Base-by-base conservation (phyloP, 2,329 filamentous ascomycete genomes). In the Sclerotiophoma versabilis region DNA sequence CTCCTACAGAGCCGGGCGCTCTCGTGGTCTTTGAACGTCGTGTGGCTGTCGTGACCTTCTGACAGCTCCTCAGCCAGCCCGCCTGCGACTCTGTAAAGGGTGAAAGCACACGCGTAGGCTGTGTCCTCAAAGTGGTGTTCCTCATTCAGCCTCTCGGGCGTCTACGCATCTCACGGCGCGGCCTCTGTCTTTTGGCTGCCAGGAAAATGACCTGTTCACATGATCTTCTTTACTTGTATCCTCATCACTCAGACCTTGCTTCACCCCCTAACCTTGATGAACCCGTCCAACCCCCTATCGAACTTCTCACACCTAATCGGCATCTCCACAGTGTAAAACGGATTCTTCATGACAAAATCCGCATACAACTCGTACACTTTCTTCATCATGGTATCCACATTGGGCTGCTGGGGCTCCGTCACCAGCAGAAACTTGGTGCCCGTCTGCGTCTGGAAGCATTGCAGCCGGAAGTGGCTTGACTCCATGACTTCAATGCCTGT, bases 321-420 rank as follows among this genome's bases (percentile, higher is more conserved):
- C 93, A 98, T 99, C 79, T 99, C 95, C 52, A 96, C 82, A 71
- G 95, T 93, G 78, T 98, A 98, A 73, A 99, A 99, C 1, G 95
- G 95, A 75, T 99, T 99, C 83, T 98, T 99, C 92, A 97, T 98
- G 65, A 99, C 95, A 74, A 91, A 98, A 76, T 99, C 95, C 44
- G 91, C 85, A 79, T 98, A 99, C 46, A 98, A 79, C 75, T 98
- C 95, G 75, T 99, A 98, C 67, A 97, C 88, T 75, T 87, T 89
- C 72, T 87, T 84, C 65, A 96, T 87, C 37, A 93, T 89, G 11
- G 86, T 83, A 67, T 98, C 95, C 32, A 96, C 88, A 70, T 96
- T 96, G 42, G 88, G 85, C 79, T 96, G 93, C 61, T 91, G 86
- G 14, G 87, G 87, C 76, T 98, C 95, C 49, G 95, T 97, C 74